A percentile compares a stretch with the other conserved stretches of the same genome.
Conservation (phyloP, 1,284 basidiomycete genomes). For the Takashimella koratensis region DNA sequence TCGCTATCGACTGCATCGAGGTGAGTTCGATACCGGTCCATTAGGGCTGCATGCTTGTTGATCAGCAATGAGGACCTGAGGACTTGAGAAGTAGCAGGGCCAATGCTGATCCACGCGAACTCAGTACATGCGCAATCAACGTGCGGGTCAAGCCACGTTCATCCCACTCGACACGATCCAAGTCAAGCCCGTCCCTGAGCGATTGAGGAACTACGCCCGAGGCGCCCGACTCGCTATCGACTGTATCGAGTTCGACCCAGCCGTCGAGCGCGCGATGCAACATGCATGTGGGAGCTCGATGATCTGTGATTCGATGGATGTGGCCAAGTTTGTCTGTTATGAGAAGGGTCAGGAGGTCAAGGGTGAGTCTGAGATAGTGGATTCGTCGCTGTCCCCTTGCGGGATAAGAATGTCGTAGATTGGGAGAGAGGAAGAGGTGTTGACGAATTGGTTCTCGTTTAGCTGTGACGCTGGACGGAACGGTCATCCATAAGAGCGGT, state of each 20-base stretch:
- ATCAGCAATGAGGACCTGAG: no score
- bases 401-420: conserved; percentile 1
- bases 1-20: conserved; percentile 96
- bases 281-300: conserved; percentile 93
- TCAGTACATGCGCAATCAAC: conserved; percentile 91
- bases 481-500: conserved; percentile 95
- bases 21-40: conserved; percentile 48
- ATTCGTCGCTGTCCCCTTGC: neutral
- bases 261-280: conserved; percentile 88
- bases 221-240: conserved; percentile 92
- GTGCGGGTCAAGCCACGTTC: conserved; percentile 92
- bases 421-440: neutral
- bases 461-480: conserved; percentile 97
- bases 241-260: conserved; percentile 81
- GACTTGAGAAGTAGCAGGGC: neutral
- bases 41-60: neutral
- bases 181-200: conserved; percentile 89
- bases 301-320: conserved; percentile 90
- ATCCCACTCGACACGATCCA: conserved; percentile 96
- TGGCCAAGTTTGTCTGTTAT: conserved; percentile 86
- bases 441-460: conserved; percentile 3
- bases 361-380: conserved; percentile 55
- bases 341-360: conserved; percentile 95
- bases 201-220: conserved; percentile 83
- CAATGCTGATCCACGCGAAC: no score